Base-by-base conservation (phyloP, 805 yeast species). In the Metschnikowia rubicola region DNA sequence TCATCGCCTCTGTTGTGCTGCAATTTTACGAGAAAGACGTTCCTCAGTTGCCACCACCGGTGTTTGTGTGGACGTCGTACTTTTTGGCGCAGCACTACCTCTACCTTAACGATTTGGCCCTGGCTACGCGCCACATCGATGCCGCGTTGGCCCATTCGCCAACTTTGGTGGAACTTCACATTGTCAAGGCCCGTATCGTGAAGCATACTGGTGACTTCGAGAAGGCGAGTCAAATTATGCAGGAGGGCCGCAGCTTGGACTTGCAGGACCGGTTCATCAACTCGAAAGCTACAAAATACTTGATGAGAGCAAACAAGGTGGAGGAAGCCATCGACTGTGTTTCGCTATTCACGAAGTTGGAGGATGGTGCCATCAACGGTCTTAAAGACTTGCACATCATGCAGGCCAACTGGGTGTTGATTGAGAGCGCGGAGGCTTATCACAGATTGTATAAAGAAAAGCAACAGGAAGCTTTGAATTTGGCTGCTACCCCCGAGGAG, bases 211-310 rank as follows among this genome's bases (percentile, higher is more conserved):
- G 88, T n/a, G 73, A 82, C 48, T 58, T 78, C 28, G 59, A 53
- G 1, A 77, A 74, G 28, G 97, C 97, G 11, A 79, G 86, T 17
- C 77, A 75, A 12, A 61, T 74, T 28, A 80, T 90, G 78, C 78
- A 83, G 48, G 76, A 74, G 45, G 97, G 92, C 12, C 78, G 97
- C 56, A 63, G 72, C 44, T 66, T 86, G 46, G 97, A 94, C 63
- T 74, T 86, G 48, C 96, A 89, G 64, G 99, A 94, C 66, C 75
- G 99, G 54, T 92, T 88, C 63, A 80, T 94, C 60, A 94, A 94
- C 65, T 80, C 96, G 46, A 90, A 89, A 60, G 76, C 96, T 7
- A 86, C 87, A 39, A 89, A 89, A 63, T 94, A 94, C 61, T 80
- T 78, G 43, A 65, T 92, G 51, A 77, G 97, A 58, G 89, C 94